Base-by-base conservation (phyloP, 139 green algal genomes). In the Eudorina sp. region DNA sequence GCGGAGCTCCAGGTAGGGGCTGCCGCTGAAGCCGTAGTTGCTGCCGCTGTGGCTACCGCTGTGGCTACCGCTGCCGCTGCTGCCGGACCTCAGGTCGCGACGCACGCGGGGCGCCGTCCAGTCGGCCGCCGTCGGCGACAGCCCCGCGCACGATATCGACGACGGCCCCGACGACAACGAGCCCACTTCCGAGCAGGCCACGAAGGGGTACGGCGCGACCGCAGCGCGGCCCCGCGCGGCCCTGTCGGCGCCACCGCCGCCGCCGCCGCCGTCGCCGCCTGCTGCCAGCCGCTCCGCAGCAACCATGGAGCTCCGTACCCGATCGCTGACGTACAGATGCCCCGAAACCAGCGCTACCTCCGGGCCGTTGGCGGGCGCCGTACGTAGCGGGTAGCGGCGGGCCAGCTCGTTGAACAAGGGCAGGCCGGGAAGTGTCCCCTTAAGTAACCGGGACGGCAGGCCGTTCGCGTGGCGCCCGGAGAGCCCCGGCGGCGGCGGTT, bases 381-480 rank as follows among this genome's bases (percentile, higher is more conserved):
- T 3, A 8, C 81, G 62, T 13, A 87, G 7, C 11, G 81, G 81
- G 64, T 87, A 87, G 0, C 81, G 81, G 14, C 64, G 11, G 23
- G 66, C 81, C 4, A 87, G 64, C 2, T 87, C 81, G n/a, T 4
- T 46, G 21, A 87, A 64, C 9, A 87, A 36, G 21, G 81, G 81
- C 18, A 87, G 31, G 45, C 81, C 81, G 5, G 81, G 81, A 0
- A 38, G 27, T 27, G 64, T 1, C 0, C 27, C 43, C 3, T 31
- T 41, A 23, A 9, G 38, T 40, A 46, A 64, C 19, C 81, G 62
- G 4, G n/a, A 6, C 9, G 81, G 81, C 45, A 87, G 66, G 62
- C 81, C 81, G 43, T 87, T 87, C 14, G 55, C 9, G 58, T 85
- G 58, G 51, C 77, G 77, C 34, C 53, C n/a, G n/a, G n/a, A n/a